A percentile compares a stretch with the other conserved stretches of the same genome.
Evolutionary conservation across 2,329 filamentous ascomycete genomes (phyloP).

Genomic region (Diaporthe capsici): DNA sequence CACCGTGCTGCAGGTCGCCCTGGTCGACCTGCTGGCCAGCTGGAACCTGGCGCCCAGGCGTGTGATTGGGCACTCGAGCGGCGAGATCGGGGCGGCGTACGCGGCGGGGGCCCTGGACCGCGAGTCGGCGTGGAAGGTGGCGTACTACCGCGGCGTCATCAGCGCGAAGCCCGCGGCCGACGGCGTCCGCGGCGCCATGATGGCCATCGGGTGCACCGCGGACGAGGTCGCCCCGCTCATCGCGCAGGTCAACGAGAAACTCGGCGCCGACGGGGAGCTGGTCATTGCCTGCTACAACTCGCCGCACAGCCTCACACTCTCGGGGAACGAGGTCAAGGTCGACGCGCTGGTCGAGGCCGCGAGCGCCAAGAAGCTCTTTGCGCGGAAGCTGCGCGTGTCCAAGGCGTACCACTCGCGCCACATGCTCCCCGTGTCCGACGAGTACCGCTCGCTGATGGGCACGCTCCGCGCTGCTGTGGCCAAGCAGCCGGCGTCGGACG

Average conservation of each 20-base stretch:
- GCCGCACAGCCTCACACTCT: slow-evolving; percentile 53
- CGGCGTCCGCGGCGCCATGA: slow-evolving; percentile 32
- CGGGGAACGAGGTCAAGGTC: slow-evolving; percentile 49
- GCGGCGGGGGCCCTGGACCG: slow-evolving; percentile 43
- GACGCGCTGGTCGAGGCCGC: slow-evolving; percentile 46
- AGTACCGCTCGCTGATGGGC: slow-evolving; percentile 46
- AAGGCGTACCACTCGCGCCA: slow-evolving; percentile 51
- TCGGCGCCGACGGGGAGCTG: slow-evolving; percentile 45
- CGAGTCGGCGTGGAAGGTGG: slow-evolving; percentile 43
- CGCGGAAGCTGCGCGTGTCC: slow-evolving; percentile 46
- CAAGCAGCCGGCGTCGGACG: background rate
- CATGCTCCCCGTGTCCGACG: slow-evolving; percentile 46
- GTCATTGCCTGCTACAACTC: slow-evolving; percentile 44
- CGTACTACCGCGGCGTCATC: slow-evolving; percentile 43
- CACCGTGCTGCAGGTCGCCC: slow-evolving; percentile 54
- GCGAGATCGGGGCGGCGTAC: slow-evolving; percentile 48
- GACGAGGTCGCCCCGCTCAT: slow-evolving; percentile 42
- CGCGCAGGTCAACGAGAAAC: slow-evolving; percentile 26
- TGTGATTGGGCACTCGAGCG: slow-evolving; percentile 46
- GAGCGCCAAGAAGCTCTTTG: slow-evolving; percentile 48
- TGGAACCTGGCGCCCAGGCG: slow-evolving; percentile 43
- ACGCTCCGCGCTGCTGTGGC: background rate
- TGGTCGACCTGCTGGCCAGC: slow-evolving; percentile 49
- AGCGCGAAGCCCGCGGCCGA: slow-evolving; percentile 32
- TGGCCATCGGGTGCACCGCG: slow-evolving; percentile 37